Evolutionary conservation across 1,284 basidiomycete species (phyloP), one percentile per base, ranked within the genome.

Genomic region (Sanghuangporus weigelae): DNA sequence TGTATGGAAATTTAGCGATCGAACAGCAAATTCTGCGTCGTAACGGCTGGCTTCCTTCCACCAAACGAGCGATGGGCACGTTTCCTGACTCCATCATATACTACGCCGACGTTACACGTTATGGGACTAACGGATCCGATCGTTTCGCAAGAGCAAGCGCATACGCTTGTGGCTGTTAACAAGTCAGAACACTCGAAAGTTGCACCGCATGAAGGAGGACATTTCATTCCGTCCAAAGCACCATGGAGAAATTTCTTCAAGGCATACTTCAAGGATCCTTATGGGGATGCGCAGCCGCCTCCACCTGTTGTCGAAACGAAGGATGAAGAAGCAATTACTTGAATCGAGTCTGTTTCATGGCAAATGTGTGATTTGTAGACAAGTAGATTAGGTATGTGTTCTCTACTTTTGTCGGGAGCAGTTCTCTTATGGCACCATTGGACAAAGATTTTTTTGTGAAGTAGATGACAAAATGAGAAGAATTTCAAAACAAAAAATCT

Each of bases 81-180:
- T 7, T 80, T 92, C 63, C 85, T 88, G 66, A 77, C 80, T 10
- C 77, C 76, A 19, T 78, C 75, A 54, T 93, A 81, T 70, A 74
- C 74, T 35, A 91, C 94, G 0, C 90, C 87, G 3, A 93, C 90
- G 0, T 77, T 96, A 19, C 92, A 95, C 72, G 79, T 96, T 16
- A 77, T 94, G 5, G 95, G 95, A 3, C 82, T 79, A 69, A 93
- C 81, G 50, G 94, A 96, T 69, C 82, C 92, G 11, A 82, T 96
- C 42, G 91, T 96, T 2, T 77, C 85, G 2, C 84, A 85, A 68
- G 92, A 92, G 70, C 79, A 90, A 26, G 83, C 89, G 3, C 79
- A 81, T 67, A 75, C 77, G 12, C 75, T 96, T 14, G 73, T 92
- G 7, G 80, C 82, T 1, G 77, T 84, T 4, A 59, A 35, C 12